These are phyloP conservation scores for Scedosporium dehoogii DNA, from an alignment of 2,329 filamentous ascomycete genomes.

Conservation along the genomic window DNA sequence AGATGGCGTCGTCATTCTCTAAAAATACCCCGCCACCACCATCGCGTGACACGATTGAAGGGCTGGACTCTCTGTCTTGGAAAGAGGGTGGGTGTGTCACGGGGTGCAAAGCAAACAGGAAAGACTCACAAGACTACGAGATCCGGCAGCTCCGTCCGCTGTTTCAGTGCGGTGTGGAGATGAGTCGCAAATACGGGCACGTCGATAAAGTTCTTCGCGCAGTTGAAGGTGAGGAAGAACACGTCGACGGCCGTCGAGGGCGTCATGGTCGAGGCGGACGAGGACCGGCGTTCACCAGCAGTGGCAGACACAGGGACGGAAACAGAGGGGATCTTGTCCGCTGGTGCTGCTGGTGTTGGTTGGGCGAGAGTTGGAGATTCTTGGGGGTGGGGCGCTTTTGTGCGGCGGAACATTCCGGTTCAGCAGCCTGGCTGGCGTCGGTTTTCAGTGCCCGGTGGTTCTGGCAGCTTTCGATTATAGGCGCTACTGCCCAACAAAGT, in stretches of 20 bases:
- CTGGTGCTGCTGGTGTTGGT: neutral
- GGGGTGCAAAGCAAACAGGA: neutral
- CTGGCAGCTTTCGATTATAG: neutral
- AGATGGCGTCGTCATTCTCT: too few relatives aligned
- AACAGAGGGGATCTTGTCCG: neutral
- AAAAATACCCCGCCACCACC: neutral
- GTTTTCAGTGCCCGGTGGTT: neutral
- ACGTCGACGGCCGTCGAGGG: constrained; percentile 48
- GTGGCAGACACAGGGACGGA: neutral
- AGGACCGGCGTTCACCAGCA: neutral
- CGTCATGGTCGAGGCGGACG: constrained; percentile 12
- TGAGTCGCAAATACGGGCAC: constrained; percentile 60
- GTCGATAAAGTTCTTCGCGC: constrained; percentile 62
- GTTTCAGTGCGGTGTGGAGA: constrained; percentile 49
- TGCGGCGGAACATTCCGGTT: constrained; percentile 4
- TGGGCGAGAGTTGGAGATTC: neutral
- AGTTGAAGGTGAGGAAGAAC: constrained; percentile 85
- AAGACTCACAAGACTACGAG: constrained; percentile 46
- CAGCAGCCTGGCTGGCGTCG: neutral
- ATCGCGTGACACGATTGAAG: neutral
- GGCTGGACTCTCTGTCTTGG: neutral
- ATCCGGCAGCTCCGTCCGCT: constrained; percentile 39
- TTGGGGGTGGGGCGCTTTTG: neutral
- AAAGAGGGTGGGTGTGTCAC: neutral
- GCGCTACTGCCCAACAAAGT: neutral